phyloP scores from a whole-genome alignment of 2,329 filamentous ascomycete species.

The Fusarium abutilonis region DNA sequence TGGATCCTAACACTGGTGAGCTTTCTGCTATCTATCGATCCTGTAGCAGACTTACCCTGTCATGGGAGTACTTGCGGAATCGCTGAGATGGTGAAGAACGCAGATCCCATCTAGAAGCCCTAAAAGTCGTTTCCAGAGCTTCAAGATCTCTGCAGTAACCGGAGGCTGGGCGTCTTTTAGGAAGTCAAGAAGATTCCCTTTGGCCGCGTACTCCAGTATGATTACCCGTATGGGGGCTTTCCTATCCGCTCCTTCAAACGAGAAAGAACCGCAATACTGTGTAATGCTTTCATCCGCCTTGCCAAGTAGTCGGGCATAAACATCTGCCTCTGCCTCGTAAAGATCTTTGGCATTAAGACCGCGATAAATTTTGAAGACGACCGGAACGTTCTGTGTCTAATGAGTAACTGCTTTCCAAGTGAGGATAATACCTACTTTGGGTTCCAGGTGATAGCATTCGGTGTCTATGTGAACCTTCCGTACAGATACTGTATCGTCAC shows the following conservation, averaged over 20 bases:
- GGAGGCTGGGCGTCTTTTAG: background rate
- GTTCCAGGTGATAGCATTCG: background rate
- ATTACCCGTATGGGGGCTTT: background rate
- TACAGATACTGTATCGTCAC: background rate
- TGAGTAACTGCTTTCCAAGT: too few relatives aligned
- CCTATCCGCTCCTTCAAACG: background rate
- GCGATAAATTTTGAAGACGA: conserved; percentile 28
- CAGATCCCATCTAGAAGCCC: background rate
- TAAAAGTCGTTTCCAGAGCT: conserved; percentile 1
- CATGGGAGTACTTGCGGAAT: too few relatives aligned
- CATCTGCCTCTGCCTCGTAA: conserved; percentile 4
- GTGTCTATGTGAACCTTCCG: conserved; percentile 1
- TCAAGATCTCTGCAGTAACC: background rate
- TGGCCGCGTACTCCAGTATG: conserved; percentile 11
- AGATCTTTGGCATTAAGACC: background rate
- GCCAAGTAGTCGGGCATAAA: background rate
- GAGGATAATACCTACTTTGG: background rate
- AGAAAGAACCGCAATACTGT: conserved; percentile 4
- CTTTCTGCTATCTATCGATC: background rate
- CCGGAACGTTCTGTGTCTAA: background rate
- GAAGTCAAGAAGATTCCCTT: conserved; percentile 12
- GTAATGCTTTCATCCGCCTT: background rate
- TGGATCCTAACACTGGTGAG: conserved; percentile 1
- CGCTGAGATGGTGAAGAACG: too few relatives aligned
- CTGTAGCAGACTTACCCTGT: background rate